phyloP scores from a whole-genome alignment of 805 yeast genomes.

The Kluyveromyces siamensis region DNA sequence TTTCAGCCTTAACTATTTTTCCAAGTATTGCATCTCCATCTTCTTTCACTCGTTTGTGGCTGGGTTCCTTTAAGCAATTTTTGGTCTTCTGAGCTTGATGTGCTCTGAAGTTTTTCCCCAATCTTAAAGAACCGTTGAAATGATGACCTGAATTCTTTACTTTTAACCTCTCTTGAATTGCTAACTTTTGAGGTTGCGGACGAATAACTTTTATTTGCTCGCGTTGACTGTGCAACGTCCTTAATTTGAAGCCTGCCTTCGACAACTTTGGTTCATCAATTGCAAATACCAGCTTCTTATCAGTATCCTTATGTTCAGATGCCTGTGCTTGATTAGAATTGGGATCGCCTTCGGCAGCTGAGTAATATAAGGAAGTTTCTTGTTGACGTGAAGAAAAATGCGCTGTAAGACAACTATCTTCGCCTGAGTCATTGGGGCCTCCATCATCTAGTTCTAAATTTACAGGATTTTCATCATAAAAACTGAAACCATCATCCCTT shows the following conservation, averaged over 20 bases:
- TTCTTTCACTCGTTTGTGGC: not conserved
- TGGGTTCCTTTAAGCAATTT: not conserved
- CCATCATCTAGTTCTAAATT: no score
- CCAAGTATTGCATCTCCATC: conserved; percentile 33
- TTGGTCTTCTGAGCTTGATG: not conserved
- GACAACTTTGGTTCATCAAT: not conserved
- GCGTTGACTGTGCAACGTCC: not conserved
- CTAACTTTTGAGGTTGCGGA: not conserved
- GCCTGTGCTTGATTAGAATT: not conserved
- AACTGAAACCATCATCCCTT: no score
- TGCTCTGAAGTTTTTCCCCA: not conserved
- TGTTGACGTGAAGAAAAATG: no score
- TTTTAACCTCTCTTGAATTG: not conserved
- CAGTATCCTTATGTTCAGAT: not conserved
- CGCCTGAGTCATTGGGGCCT: no score
- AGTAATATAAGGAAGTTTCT: not conserved
- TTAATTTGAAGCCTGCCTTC: not conserved
- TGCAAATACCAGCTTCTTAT: not conserved
- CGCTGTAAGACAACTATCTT: no score
- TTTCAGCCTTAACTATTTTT: conserved; percentile 55
- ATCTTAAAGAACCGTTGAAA: not conserved
- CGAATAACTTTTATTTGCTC: not conserved
- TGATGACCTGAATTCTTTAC: not conserved
- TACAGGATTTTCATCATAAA: no score
- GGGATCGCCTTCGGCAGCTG: not conserved